These are phyloP conservation scores for Hanseniaspora mollemarum DNA, from an alignment of 805 yeast genomes.

Conservation along the genomic window DNA sequence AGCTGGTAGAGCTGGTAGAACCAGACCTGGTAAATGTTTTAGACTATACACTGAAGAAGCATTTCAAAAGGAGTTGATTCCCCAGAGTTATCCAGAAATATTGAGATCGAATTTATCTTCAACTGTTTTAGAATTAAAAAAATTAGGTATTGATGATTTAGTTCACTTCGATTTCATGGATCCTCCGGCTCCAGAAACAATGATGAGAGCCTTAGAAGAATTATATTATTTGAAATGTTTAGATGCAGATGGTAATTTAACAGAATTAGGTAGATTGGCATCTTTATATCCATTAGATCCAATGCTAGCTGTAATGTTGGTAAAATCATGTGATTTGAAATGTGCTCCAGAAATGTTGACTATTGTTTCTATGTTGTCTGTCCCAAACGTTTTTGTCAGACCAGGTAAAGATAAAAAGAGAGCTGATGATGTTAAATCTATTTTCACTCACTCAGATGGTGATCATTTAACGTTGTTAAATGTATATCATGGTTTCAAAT, in stretches of 20 bases:
- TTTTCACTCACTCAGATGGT: constrained; percentile 87
- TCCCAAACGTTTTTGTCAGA: constrained; percentile 88
- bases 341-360: constrained; percentile 85
- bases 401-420: constrained; percentile 77
- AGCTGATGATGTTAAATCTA: constrained; percentile 81
- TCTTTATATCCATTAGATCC: constrained; percentile 94
- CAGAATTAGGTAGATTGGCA: constrained; percentile 79
- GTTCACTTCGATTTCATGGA: constrained; percentile 98
- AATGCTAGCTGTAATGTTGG: constrained; percentile 82
- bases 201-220: constrained; percentile 98
- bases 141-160: constrained; percentile 86
- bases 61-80: constrained; percentile 81
- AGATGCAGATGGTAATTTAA: constrained; percentile 82
- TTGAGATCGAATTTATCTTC: constrained; percentile 80
- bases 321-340: constrained; percentile 71
- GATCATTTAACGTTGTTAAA: constrained; percentile 86
- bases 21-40: constrained; percentile 96
- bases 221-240: constrained; percentile 80
- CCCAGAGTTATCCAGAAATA: constrained; percentile 93
- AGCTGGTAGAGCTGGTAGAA: constrained; percentile 99
- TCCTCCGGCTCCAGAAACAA: constrained; percentile 98
- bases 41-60: constrained; percentile 94
- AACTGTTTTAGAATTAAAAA: constrained; percentile 85
- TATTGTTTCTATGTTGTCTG: constrained; percentile 80
- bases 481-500: constrained; percentile 72